phyloP scores from a whole-genome alignment of 495 filamentous ascomycete species.

The Letharia lupina region DNA sequence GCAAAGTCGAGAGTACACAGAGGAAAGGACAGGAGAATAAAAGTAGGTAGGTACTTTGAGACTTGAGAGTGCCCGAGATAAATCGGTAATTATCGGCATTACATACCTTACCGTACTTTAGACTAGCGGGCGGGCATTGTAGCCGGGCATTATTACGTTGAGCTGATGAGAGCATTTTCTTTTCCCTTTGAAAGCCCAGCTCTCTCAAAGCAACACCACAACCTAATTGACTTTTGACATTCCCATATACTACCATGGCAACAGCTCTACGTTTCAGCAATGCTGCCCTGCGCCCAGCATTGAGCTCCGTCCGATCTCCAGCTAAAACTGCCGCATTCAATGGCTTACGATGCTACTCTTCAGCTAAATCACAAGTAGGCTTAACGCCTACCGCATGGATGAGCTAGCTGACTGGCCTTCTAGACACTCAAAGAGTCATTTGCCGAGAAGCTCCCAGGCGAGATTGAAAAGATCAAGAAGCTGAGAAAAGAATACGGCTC shows the following conservation, averaged over 20 bases:
- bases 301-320: slow-evolving; percentile 52
- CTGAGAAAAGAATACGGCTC: slow-evolving; percentile 88
- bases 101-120: slow-evolving; percentile 13
- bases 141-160: neutral
- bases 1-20: neutral
- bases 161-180: neutral
- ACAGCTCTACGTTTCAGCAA: slow-evolving; percentile 68
- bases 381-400: slow-evolving; percentile 18
- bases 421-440: slow-evolving; percentile 98
- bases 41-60: neutral
- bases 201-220: neutral
- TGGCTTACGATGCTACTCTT: slow-evolving; percentile 79
- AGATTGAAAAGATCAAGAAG: slow-evolving; percentile 99
- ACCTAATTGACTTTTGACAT: slow-evolving; percentile 10
- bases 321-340: slow-evolving; percentile 58
- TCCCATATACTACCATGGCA: slow-evolving; percentile 49
- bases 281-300: slow-evolving; percentile 64
- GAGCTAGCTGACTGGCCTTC: slow-evolving; percentile 27
- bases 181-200: slow-evolving; percentile 7
- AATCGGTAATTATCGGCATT: slow-evolving; percentile 24
- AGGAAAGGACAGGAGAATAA: neutral
- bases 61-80: slow-evolving; percentile 21
- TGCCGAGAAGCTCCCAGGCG: slow-evolving; percentile 84
- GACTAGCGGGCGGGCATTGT: slow-evolving; percentile 11
- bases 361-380: slow-evolving; percentile 73